Conservation (phyloP, 805 yeast species). For the Metschnikowia dekortorum region DNA sequence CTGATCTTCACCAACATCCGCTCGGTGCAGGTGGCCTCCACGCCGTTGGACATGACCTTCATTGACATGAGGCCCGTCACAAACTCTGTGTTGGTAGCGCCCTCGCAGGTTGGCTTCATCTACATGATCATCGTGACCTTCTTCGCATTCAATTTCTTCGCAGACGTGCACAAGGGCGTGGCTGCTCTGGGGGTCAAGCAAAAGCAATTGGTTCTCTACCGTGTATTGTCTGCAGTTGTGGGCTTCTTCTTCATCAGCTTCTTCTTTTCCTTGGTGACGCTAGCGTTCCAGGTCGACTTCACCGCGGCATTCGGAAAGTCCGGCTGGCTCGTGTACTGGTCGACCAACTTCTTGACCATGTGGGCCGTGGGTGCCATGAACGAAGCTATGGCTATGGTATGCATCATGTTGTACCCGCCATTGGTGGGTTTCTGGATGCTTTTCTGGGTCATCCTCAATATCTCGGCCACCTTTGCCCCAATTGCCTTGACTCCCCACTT, state of each 20-base stretch:
- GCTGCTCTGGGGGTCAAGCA: constrained; percentile 41
- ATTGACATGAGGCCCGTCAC: constrained; percentile 49
- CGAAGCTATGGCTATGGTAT: constrained; percentile 56
- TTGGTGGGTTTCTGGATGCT: constrained; percentile 67
- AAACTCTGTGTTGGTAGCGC: constrained; percentile 54
- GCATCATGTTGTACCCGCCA: constrained; percentile 56
- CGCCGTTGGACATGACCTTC: constrained; percentile 31
- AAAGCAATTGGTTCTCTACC: constrained; percentile 45
- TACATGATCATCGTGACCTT: constrained; percentile 68
- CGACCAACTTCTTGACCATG: constrained; percentile 63
- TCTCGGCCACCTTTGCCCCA: constrained; percentile 66
- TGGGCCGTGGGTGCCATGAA: constrained; percentile 73
- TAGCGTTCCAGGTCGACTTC: constrained; percentile 65
- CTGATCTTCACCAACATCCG: constrained; percentile 10
- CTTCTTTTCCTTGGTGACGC: constrained; percentile 54
- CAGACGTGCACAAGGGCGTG: constrained; percentile 47
- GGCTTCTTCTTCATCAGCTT: constrained; percentile 57
- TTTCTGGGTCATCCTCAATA: constrained; percentile 64
- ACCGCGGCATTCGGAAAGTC: constrained; percentile 55
- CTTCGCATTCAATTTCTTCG: constrained; percentile 63
- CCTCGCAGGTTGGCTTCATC: constrained; percentile 71
- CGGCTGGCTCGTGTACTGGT: constrained; percentile 76
- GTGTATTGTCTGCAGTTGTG: constrained; percentile 47
- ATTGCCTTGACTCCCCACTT: constrained; percentile 54
- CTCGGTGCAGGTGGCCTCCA: constrained; percentile 21